phyloP scores from a whole-genome alignment of 495 filamentous ascomycete genomes.

The Cudoniella acicularis region DNA sequence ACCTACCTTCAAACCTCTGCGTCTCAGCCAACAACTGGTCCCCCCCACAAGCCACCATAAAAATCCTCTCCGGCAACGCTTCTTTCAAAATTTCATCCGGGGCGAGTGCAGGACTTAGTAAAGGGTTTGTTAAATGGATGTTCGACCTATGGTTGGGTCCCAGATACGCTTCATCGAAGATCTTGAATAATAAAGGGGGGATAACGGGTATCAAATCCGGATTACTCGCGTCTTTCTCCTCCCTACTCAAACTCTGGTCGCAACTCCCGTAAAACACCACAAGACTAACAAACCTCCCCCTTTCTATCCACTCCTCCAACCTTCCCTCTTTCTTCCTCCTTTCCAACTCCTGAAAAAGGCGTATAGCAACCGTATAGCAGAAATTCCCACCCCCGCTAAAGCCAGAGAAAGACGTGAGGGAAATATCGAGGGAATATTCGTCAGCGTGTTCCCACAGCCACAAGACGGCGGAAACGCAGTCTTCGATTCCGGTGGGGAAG shows the following conservation, averaged over 20 bases:
- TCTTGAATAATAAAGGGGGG: slow-evolving; percentile 41
- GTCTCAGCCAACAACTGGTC: slow-evolving; percentile 82
- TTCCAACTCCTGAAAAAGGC: slow-evolving; percentile 42
- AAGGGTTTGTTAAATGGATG: slow-evolving; percentile 51
- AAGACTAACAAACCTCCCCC: slow-evolving; percentile 36
- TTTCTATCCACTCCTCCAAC: background rate
- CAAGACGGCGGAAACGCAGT: slow-evolving; percentile 61
- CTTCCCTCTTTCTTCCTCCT: background rate
- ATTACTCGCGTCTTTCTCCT: slow-evolving; percentile 59
- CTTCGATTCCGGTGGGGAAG: slow-evolving; percentile 44
- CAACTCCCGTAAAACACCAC: slow-evolving; percentile 78
- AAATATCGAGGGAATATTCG: slow-evolving; percentile 50
- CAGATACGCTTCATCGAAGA: slow-evolving; percentile 83
- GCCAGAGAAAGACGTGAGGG: slow-evolving; percentile 67
- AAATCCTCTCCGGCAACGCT: slow-evolving; percentile 57
- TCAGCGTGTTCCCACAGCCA: slow-evolving; percentile 56
- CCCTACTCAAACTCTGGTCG: slow-evolving; percentile 74
- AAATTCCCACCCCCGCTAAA: slow-evolving; percentile 87
- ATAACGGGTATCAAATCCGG: slow-evolving; percentile 35
- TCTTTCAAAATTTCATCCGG: slow-evolving; percentile 45
- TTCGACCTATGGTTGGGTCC: too few relatives aligned
- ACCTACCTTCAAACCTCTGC: slow-evolving; percentile 59
- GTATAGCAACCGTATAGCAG: slow-evolving; percentile 68
- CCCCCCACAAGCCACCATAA: slow-evolving; percentile 77
- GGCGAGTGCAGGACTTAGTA: slow-evolving; percentile 61